Evolutionary conservation across 345 rosid species (phyloP), one percentile per base, ranked within the genome.

Genomic region (Rhizophora apiculata): DNA sequence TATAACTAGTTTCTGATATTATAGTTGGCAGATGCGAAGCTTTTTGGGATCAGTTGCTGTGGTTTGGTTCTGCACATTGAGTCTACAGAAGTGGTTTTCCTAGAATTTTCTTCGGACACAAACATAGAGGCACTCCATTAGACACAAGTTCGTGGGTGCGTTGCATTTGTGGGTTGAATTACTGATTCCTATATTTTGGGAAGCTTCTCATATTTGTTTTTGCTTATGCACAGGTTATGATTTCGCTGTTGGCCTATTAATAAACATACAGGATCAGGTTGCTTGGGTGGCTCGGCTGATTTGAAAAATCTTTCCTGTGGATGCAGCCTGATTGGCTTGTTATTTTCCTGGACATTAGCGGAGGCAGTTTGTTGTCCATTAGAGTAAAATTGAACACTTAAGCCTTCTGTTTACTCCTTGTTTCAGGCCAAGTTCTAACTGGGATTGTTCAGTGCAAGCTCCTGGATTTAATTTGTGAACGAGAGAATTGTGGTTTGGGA

Each of bases 221-320:
- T 73, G 74, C 76, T 71, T 10, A 51, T 76, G 77, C 70, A 66
- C 80, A 76, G 77, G 80, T 72, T 57, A 8, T 64, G 75, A 43
- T 74, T 63, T 37, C 65, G 66, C 63, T 70, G 21, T 60, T 67
- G 70, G 58, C 66, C 66, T 21, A 65, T 67, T 49, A 26, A 16
- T 18, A 26, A 60, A 58, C 48, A 2, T 48, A 8, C 15, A 60
- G 51, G 26, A 55, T 60, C 72, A 46, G 19, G 60, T 62, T 63
- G 67, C 22, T 37, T 43, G 55, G 39, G 30, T 64, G 53, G 55
- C 15, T 70, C 77, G 48, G 62, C 78, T 64, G 73, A 72, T 65
- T 26, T 21, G 8, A 70, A 26, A 36, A 11, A 22, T 48, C 19
- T 49, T 72, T 48, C 59, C 34, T 13, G 30, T 37, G 58, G 39